phyloP scores from a whole-genome alignment of 2,329 filamentous ascomycete genomes.

The Mollisiaceae sp. region DNA sequence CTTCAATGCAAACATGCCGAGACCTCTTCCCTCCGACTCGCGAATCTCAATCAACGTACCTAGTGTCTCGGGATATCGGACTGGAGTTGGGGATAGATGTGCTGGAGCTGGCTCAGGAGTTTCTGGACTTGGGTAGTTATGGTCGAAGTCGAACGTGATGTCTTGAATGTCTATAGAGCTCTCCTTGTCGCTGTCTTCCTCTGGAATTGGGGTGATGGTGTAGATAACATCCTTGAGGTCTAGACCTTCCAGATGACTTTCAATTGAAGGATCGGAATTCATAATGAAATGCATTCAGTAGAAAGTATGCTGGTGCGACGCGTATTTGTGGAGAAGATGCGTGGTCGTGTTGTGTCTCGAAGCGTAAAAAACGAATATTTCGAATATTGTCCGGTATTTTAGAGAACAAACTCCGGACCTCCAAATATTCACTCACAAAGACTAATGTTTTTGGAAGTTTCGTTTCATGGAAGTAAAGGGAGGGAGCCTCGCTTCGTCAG shows the following conservation, averaged over 20 bases:
- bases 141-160: constrained; percentile 4
- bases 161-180: neutral
- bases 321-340: too few relatives aligned
- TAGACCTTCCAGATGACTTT: neutral
- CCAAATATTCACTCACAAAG: too few relatives aligned
- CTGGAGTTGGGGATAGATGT: constrained; percentile 14
- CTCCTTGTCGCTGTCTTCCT: neutral
- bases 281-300: neutral
- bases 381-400: too few relatives aligned
- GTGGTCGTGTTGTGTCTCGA: too few relatives aligned
- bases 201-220: neutral
- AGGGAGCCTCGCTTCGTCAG: too few relatives aligned
- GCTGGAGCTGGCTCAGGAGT: constrained; percentile 6
- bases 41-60: constrained; percentile 31
- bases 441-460: too few relatives aligned
- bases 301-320: neutral
- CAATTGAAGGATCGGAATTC: neutral
- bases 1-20: constrained; percentile 34
- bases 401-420: too few relatives aligned
- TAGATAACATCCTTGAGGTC: neutral
- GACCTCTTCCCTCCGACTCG: constrained; percentile 27
- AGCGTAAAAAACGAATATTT: too few relatives aligned
- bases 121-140: constrained; percentile 11
- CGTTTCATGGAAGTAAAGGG: too few relatives aligned
- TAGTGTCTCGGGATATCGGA: constrained; percentile 33